Evolutionary conservation across 805 yeast genomes (phyloP).

Genomic region (Saturnispora sanitii): DNA sequence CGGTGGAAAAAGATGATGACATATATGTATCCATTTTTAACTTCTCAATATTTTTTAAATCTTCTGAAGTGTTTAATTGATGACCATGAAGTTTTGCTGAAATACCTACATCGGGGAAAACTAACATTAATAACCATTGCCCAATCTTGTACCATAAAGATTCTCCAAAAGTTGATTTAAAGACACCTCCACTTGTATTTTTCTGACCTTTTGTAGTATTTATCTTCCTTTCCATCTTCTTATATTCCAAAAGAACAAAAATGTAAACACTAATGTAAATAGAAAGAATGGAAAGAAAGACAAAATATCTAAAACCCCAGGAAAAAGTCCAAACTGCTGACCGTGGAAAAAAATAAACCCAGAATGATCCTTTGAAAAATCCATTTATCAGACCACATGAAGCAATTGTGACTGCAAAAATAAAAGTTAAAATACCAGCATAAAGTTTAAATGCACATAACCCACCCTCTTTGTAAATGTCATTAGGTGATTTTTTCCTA

Average conservation of each 20-base stretch:
- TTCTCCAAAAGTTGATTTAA: constrained; percentile 18
- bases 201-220: constrained; percentile 3
- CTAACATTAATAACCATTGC: constrained; percentile 21
- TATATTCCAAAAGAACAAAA: constrained; percentile 58
- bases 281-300: constrained; percentile 49
- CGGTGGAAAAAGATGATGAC: not conserved
- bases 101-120: constrained; percentile 26
- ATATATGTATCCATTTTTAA: constrained; percentile 11
- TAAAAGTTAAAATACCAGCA: constrained; percentile 48
- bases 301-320: constrained; percentile 73
- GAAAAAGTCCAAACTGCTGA: constrained; percentile 67
- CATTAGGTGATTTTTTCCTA: not conserved
- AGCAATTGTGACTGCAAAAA: constrained; percentile 65
- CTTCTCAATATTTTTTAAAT: constrained; percentile 21
- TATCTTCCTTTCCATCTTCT: constrained; percentile 27
- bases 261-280: constrained; percentile 65
- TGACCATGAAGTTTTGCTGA: constrained; percentile 24
- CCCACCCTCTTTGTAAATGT: constrained; percentile 52
- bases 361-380: constrained; percentile 53
- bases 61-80: constrained; percentile 19
- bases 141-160: constrained; percentile 25
- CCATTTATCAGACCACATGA: constrained; percentile 52
- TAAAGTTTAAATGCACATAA: constrained; percentile 46
- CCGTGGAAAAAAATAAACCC: constrained; percentile 70
- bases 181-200: not conserved